Evolutionary conservation across 2,329 filamentous ascomycete genomes (phyloP).

Genomic region (Cucurbitaria berberidis): DNA sequence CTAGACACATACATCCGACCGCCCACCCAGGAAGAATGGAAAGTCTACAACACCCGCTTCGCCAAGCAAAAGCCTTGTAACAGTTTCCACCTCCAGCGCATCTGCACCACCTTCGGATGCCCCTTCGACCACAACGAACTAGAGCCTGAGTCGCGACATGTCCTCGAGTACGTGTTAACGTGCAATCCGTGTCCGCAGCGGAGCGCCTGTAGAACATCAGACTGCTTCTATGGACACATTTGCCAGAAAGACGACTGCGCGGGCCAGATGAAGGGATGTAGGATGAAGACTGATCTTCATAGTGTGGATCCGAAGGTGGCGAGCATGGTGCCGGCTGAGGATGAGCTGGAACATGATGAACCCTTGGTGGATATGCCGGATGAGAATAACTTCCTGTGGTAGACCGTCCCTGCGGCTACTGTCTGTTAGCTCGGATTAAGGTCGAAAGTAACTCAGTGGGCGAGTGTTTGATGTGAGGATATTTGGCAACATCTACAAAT

Average conservation of each 20-base stretch:
- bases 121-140: conserved; percentile 56
- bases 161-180: conserved; percentile 55
- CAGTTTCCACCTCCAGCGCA: conserved; percentile 52
- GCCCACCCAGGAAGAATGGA: conserved; percentile 48
- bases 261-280: conserved; percentile 28
- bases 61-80: conserved; percentile 57
- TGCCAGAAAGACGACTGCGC: conserved; percentile 46
- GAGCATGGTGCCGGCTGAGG: conserved; percentile 27
- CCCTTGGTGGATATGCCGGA: background rate
- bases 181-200: conserved; percentile 52
- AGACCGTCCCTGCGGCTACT: background rate
- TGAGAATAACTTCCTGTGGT: background rate
- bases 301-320: conserved; percentile 23
- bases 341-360: background rate
- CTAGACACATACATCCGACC: conserved; percentile 53
- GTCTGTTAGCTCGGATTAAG: background rate
- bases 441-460: background rate
- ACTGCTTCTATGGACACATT: conserved; percentile 57
- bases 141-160: conserved; percentile 47
- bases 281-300: conserved; percentile 34
- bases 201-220: conserved; percentile 50
- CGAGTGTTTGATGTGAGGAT: background rate
- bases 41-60: conserved; percentile 47
- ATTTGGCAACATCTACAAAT: background rate
- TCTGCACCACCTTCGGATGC: conserved; percentile 47